Evolutionary conservation across 108 stramenopile species (phyloP).

Genomic region (Pseudonitzschia delicatissima): DNA sequence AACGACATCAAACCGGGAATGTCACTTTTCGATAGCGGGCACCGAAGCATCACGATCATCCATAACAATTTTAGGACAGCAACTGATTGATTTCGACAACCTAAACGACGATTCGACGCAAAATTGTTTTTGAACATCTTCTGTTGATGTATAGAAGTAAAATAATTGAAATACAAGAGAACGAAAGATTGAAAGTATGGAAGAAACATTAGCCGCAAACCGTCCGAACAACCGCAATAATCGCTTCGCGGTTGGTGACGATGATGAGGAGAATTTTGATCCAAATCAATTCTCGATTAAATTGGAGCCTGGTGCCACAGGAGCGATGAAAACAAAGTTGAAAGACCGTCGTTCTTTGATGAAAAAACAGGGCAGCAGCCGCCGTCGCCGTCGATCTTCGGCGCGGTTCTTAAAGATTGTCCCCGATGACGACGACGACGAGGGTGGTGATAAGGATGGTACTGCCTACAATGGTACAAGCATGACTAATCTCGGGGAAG

Average conservation of each 20-base stretch:
- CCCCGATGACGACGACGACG: conserved; percentile 32
- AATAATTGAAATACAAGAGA: too few relatives aligned
- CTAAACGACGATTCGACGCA: too few relatives aligned
- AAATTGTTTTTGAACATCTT: too few relatives aligned
- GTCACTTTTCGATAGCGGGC: too few relatives aligned
- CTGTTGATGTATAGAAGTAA: too few relatives aligned
- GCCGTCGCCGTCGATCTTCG: conserved; percentile 71
- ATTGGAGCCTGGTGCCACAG: not conserved
- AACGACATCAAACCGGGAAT: too few relatives aligned
- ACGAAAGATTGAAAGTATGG: too few relatives aligned
- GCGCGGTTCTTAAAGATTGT: conserved; percentile 68
- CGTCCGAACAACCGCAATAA: not conserved
- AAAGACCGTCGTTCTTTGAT: conserved; percentile 9
- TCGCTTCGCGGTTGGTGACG: not conserved
- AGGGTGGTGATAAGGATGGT: conserved; percentile 5
- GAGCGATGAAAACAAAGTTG: not conserved
- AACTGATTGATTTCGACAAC: too few relatives aligned
- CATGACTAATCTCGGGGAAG: conserved; percentile 66
- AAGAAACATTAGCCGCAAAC: too few relatives aligned
- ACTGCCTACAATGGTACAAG: conserved; percentile 1
- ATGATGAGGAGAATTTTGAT: not conserved
- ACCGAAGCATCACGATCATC: too few relatives aligned
- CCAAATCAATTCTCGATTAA: not conserved
- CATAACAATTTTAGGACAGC: too few relatives aligned
- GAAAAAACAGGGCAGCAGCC: conserved; percentile 18